A percentile compares a stretch with the other conserved stretches of the same genome.
These are phyloP conservation scores for Lasiodiplodia citricola DNA, from an alignment of 2,329 filamentous ascomycete species.

Conservation along the genomic window DNA sequence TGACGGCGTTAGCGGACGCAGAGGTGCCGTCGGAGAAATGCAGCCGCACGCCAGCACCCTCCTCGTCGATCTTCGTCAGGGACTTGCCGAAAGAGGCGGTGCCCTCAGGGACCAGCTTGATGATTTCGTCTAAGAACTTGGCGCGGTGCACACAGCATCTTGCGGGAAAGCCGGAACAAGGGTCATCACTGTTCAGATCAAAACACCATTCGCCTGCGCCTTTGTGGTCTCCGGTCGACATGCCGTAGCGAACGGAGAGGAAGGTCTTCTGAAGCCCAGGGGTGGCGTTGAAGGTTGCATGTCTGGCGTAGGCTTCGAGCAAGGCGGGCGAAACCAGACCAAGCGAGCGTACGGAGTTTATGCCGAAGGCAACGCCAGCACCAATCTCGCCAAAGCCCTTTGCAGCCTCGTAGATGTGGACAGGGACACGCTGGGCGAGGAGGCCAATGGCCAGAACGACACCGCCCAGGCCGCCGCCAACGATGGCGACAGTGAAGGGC, in stretches of 20 bases:
- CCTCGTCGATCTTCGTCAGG: slow-evolving; percentile 31
- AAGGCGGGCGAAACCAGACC: slow-evolving; percentile 34
- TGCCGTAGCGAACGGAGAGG: slow-evolving; percentile 21
- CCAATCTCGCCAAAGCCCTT: slow-evolving; percentile 36
- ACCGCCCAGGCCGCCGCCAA: slow-evolving; percentile 40
- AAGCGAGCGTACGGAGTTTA: slow-evolving; percentile 35
- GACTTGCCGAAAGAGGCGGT: slow-evolving; percentile 34
- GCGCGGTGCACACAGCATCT: slow-evolving; percentile 36
- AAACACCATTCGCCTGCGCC: slow-evolving; percentile 31
- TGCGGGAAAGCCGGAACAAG: slow-evolving; percentile 29
- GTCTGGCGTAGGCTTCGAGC: slow-evolving; percentile 35
- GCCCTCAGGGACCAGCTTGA: slow-evolving; percentile 31
- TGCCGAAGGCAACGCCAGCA: slow-evolving; percentile 37
- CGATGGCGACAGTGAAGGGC: slow-evolving; percentile 35
- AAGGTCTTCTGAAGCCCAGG: slow-evolving; percentile 31
- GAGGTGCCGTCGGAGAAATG: slow-evolving; percentile 24
- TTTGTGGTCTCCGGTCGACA: slow-evolving; percentile 15
- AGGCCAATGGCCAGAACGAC: slow-evolving; percentile 38
- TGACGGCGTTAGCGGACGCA: slow-evolving; percentile 9
- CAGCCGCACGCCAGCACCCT: slow-evolving; percentile 29
- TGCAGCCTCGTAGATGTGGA: slow-evolving; percentile 39
- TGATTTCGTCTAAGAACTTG: slow-evolving; percentile 33
- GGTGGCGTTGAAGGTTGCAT: slow-evolving; percentile 34
- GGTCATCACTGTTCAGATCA: slow-evolving; percentile 29
- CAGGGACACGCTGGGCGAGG: slow-evolving; percentile 32